Evolutionary conservation across 2,329 filamentous ascomycete species (phyloP), one percentile per base, ranked within the genome.

Genomic region (Coniochaeta sp.): DNA sequence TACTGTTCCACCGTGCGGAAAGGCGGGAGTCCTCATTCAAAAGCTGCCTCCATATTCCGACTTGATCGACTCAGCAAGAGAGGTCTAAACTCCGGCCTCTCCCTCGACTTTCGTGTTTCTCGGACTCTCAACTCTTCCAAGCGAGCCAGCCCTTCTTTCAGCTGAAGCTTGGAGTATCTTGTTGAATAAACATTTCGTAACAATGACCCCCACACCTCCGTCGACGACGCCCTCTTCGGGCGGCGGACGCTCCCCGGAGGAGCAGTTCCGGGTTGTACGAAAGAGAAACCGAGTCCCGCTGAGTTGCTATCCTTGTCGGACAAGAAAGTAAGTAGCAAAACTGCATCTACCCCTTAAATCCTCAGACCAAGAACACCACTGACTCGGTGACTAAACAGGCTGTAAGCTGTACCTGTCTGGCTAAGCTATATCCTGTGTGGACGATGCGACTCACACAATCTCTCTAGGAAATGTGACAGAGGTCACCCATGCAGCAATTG

Each of bases 401-500:
- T 67, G 65, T 67, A 58, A 60, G 58, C 38, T 26, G 8, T 42
- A 3, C 12, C 13, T 42, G n/a, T n/a, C 38, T 13, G n/a, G 22
- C n/a, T n/a, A n/a, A n/a, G n/a, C n/a, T n/a, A n/a, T 42, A 42
- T 42, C 14, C 38, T 3, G 52, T 51, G 10, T 32, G 26, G 10
- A 26, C 24, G 14, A n/a, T 14, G n/a, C 28, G n/a, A 10, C 40
- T 38, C 53, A 61, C 60, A 81, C n/a, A 6, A 8, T 12, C 18
- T 4, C 6, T 26, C 10, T 38, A 42, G 94, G 69, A 96, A 96
- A 81, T 97, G 92, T 74, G 95, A 97, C 69, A 85, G 94, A 63
- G 84, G 82, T 56, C 83, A 91, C 58, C 92, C 92, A 52, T 97
- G 91, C 72, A 90, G 94, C 71, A 97, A 97, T 66, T 97, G 92